Evolutionary conservation across 345 rosid species (phyloP), one percentile per base, ranked within the genome.

Genomic region (Sonneratia alba): DNA sequence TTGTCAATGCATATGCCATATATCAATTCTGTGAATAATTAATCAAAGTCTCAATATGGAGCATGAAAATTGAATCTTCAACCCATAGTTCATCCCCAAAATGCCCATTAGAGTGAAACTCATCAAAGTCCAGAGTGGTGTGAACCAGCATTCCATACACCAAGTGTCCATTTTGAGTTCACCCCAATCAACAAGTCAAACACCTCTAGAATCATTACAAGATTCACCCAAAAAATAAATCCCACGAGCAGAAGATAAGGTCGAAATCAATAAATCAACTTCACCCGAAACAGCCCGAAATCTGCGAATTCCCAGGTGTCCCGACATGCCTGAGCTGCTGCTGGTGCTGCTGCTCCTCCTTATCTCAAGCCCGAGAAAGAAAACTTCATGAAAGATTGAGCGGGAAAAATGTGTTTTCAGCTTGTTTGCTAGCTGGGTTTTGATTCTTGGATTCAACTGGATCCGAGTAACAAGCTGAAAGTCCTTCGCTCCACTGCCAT

Each of bases 251-350:
- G 51, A n/a, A 65, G 38, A 14, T 32, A 14, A 37, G 34, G 63
- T 2, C 24, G 40, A 19, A 36, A 66, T 36, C 45, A 66, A 66
- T 6, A 36, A 67, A 51, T 47, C 51, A n/a, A 9, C 34, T 67
- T 47, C 10, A 67, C 70, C 70, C 9, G 70, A 67, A 67, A 67
- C 70, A 42, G 51, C 51, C 24, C 48, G 70, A 36, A 67, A 43
- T 47, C 70, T 67, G 32, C 18, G 70, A 0, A 43, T 11, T 3
- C 53, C 70, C 16, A n/a, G 40, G 47, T 38, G n/a, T 3, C 70
- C 70, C 1, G 51, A 40, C 70, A 67, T 67, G 14, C 34, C 53
- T 18, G 34, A 40, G 69, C 22, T 19, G 3, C 69, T 42, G 70
- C 22, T 19, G 3, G 48, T 42, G 70, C 51, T 13, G 13, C 51